These are phyloP conservation scores for Monosporascus sp. DNA, from an alignment of 2,329 filamentous ascomycete species.

Conservation along the genomic window DNA sequence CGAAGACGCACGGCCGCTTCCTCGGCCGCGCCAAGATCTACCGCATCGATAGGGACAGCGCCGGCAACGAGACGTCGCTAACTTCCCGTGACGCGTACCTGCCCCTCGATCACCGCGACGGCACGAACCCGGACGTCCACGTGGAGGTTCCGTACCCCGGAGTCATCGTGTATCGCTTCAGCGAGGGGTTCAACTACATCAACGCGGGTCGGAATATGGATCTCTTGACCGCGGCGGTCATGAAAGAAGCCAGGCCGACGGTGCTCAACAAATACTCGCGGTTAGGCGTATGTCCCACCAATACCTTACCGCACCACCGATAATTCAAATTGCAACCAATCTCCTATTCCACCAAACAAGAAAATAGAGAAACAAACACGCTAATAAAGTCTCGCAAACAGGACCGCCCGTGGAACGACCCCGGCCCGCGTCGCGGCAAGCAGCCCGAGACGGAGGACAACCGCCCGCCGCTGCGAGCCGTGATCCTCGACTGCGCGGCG, in stretches of 20 bases:
- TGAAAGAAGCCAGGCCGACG: constrained; percentile 40
- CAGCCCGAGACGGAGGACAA: constrained; percentile 15
- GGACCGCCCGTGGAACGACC: constrained; percentile 40
- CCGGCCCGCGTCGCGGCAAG: constrained; percentile 20
- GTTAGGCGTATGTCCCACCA: constrained; percentile 35
- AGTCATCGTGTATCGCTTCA: constrained; percentile 51
- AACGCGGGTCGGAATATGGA: constrained; percentile 49
- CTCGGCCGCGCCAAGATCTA: constrained; percentile 72
- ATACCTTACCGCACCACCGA: constrained; percentile 6
- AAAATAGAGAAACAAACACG: neutral
- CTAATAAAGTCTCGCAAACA: neutral
- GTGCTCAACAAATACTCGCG: constrained; percentile 39
- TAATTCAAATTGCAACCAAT: constrained; percentile 7
- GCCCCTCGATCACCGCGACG: constrained; percentile 45
- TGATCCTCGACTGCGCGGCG: constrained; percentile 51
- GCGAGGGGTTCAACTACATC: constrained; percentile 52
- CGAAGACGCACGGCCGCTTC: constrained; percentile 74
- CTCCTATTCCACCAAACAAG: too few species aligned
- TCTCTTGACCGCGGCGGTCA: constrained; percentile 41
- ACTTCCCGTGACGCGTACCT: constrained; percentile 39
- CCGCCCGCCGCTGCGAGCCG: constrained; percentile 39
- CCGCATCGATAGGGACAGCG: constrained; percentile 32
- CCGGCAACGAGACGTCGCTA: constrained; percentile 1
- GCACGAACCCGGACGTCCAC: constrained; percentile 43
- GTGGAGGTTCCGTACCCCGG: constrained; percentile 47